These are phyloP conservation scores for Talinum fruticosum DNA, from an alignment of 148 eudicot species.

Conservation along the genomic window DNA sequence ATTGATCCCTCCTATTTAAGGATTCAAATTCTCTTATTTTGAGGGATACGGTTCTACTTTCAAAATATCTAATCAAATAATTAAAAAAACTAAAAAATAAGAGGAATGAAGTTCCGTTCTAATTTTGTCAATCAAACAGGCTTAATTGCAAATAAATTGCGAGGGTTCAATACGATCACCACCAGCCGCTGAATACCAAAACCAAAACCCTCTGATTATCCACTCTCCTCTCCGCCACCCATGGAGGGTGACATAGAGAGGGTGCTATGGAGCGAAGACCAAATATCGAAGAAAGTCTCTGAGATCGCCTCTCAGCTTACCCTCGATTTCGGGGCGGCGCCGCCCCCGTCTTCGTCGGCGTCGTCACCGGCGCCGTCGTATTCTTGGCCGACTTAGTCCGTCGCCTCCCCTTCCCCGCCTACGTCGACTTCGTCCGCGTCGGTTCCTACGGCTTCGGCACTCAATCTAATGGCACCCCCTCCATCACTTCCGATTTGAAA, in stretches of 20 bases:
- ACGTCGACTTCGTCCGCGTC: conserved; percentile 60
- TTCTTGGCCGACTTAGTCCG: conserved; percentile 80
- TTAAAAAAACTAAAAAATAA: too few species aligned
- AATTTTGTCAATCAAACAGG: too few species aligned
- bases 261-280: conserved; percentile 42
- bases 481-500: conserved; percentile 50
- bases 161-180: too few species aligned
- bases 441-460: conserved; percentile 61
- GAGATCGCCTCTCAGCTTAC: conserved; percentile 55
- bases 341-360: conserved; percentile 56
- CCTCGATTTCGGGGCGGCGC: conserved; percentile 24
- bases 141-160: too few species aligned
- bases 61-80: too few species aligned
- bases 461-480: conserved; percentile 56
- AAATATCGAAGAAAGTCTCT: conserved; percentile 43
- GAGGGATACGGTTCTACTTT: too few species aligned
- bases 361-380: conserved; percentile 72
- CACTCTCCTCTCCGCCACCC: not conserved
- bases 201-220: not conserved
- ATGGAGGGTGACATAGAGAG: conserved; percentile 47
- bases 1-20: too few species aligned
- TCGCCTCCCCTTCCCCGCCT: conserved; percentile 42
- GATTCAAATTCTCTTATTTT: too few species aligned
- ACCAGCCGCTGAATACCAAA: not conserved
- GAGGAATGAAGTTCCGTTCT: too few species aligned